These are phyloP conservation scores for Debaryomycetaceae sp. DNA, from an alignment of 1,139 yeast genomes.

Conservation along the genomic window DNA sequence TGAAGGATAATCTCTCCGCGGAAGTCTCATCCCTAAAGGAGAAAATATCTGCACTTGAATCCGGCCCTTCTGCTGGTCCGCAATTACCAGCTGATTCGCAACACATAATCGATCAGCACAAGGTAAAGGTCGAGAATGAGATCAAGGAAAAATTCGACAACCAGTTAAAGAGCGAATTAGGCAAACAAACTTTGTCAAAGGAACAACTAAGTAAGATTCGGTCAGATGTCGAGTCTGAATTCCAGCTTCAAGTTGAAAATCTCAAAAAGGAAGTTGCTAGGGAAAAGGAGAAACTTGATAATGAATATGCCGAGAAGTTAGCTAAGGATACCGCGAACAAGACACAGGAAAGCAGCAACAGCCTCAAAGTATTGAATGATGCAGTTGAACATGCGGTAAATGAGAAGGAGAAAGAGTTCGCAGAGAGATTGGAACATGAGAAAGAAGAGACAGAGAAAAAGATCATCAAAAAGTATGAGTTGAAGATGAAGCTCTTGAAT, in stretches of 20 bases:
- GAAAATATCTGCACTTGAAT: constrained; percentile 2
- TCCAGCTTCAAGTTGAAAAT: constrained; percentile 13
- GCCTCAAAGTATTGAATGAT: constrained; percentile 4
- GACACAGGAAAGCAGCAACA: constrained; percentile 6
- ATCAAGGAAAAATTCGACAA: constrained; percentile 10
- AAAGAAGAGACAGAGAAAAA: constrained; percentile 26
- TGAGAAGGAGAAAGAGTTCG: constrained; percentile 16
- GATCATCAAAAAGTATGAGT: constrained; percentile 39
- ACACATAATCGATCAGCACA: constrained; percentile 12
- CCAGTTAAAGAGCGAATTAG: constrained; percentile 12
- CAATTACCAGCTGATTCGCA: constrained; percentile 6
- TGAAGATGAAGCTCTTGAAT: constrained; percentile 41
- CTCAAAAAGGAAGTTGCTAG: constrained; percentile 17
- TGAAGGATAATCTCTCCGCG: constrained; percentile 10
- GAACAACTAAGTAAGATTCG: constrained; percentile 5
- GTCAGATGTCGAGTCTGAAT: constrained; percentile 12
- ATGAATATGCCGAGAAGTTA: constrained; percentile 15
- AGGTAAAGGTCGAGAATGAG: constrained; percentile 10
- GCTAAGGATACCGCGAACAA: constrained; percentile 8
- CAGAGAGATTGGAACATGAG: constrained; percentile 28
- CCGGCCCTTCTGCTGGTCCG: constrained; percentile 3
- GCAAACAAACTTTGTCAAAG: constrained; percentile 5
- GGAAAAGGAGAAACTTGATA: constrained; percentile 17
- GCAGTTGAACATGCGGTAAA: constrained; percentile 5
- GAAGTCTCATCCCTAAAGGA: constrained; percentile 4